A percentile compares a stretch with the other conserved stretches of the same genome.
phyloP scores from a whole-genome alignment of 805 yeast genomes.

The Ogataea angusta region DNA sequence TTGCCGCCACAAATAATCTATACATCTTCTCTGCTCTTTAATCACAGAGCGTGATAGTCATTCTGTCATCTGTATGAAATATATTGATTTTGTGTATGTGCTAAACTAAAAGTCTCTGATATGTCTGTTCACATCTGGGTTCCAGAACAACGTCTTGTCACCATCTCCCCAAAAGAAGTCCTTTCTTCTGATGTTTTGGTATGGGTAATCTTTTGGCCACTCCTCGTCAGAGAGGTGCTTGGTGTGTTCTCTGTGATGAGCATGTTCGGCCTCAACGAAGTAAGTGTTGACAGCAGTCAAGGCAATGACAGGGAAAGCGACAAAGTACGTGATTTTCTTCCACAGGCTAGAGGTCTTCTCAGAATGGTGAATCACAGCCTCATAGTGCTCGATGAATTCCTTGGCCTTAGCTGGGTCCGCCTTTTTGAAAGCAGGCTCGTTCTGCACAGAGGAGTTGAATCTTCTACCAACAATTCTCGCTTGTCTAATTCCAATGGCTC shows the following conservation, averaged over 20 bases:
- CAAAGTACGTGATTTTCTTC: slow-evolving; percentile 77
- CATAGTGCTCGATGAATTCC: slow-evolving; percentile 57
- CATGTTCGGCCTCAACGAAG: slow-evolving; percentile 82
- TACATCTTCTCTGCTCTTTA: slow-evolving; percentile 77
- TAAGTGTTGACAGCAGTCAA: slow-evolving; percentile 77
- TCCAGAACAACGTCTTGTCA: slow-evolving; percentile 97
- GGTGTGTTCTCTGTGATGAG: slow-evolving; percentile 81
- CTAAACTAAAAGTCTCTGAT: slow-evolving; percentile 30
- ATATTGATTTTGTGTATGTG: slow-evolving; percentile 11
- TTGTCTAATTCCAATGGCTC: slow-evolving; percentile 37
- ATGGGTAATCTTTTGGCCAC: slow-evolving; percentile 89
- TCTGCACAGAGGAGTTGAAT: slow-evolving; percentile 29
- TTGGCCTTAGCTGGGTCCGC: slow-evolving; percentile 64
- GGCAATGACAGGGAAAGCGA: slow-evolving; percentile 80
- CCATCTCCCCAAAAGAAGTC: slow-evolving; percentile 99
- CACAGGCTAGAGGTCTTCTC: slow-evolving; percentile 70
- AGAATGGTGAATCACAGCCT: slow-evolving; percentile 78
- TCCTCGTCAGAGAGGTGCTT: slow-evolving; percentile 78
- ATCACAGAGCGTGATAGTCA: slow-evolving; percentile 3
- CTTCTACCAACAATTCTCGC: slow-evolving; percentile 31
- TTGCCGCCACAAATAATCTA: slow-evolving; percentile 95
- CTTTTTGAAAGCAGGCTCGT: slow-evolving; percentile 45
- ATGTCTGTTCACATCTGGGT: slow-evolving; percentile 87
- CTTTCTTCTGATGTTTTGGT: slow-evolving; percentile 83
- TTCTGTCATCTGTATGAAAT: slow-evolving; percentile 11